phyloP scores from a whole-genome alignment of 106 monocot species.

The Dendrobium catenatum region DNA sequence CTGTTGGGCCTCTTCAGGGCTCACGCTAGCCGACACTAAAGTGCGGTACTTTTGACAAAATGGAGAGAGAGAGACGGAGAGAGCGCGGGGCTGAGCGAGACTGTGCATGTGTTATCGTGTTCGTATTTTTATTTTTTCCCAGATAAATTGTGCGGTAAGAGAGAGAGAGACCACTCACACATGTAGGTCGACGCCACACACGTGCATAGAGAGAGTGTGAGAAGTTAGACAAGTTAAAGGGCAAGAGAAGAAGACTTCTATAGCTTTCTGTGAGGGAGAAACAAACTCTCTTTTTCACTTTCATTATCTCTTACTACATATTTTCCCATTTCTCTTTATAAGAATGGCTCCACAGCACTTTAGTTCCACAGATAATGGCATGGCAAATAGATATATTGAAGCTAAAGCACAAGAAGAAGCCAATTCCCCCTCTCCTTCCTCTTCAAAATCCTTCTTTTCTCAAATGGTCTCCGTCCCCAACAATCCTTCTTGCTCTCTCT shows the following conservation, averaged over 20 bases:
- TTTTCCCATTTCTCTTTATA: neutral
- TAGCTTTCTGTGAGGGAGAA: neutral
- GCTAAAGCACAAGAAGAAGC: neutral
- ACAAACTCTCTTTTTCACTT: neutral
- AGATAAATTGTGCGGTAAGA: neutral
- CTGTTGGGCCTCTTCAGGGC: neutral
- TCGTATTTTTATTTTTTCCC: neutral
- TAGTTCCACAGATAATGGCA: neutral
- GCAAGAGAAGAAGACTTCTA: neutral
- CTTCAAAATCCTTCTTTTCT: conserved; percentile 28
- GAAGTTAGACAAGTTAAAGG: neutral
- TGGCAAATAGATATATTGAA: conserved; percentile 7
- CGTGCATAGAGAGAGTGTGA: neutral
- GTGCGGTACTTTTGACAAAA: neutral
- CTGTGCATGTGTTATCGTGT: neutral
- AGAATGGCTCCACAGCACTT: conserved; percentile 2
- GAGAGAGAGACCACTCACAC: neutral
- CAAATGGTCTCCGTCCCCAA: conserved; percentile 57
- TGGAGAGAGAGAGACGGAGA: neutral
- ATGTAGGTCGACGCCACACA: neutral
- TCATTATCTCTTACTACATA: neutral
- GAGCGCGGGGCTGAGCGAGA: neutral
- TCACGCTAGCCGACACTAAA: neutral
- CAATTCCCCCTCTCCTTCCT: conserved; percentile 21
- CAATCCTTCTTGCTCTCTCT: conserved; percentile 17